These are phyloP conservation scores for Hortaea werneckii DNA, from an alignment of 2,329 filamentous ascomycete genomes.

Conservation along the genomic window DNA sequence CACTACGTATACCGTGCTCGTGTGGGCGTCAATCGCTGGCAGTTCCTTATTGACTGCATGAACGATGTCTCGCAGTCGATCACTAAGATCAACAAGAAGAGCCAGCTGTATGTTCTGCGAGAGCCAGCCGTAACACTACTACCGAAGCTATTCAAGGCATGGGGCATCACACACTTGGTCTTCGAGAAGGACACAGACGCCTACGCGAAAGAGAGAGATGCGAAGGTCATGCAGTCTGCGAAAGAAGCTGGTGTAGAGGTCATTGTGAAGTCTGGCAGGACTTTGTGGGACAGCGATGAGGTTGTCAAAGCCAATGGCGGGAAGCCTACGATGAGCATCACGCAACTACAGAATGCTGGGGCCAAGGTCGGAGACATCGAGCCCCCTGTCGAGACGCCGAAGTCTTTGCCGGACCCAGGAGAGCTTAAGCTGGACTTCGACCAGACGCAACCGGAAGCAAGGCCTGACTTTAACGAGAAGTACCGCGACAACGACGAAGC, in stretches of 20 bases:
- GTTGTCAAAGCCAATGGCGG: conserved; percentile 55
- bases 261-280: conserved; percentile 54
- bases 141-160: conserved; percentile 61
- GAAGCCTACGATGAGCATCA: conserved; percentile 66
- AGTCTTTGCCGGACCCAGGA: conserved; percentile 53
- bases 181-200: conserved; percentile 72
- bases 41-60: conserved; percentile 67
- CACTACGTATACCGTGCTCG: conserved; percentile 67
- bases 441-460: conserved; percentile 41
- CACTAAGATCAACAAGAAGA: conserved; percentile 57
- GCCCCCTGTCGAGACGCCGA: conserved; percentile 51
- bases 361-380: conserved; percentile 53
- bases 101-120: conserved; percentile 60
- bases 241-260: conserved; percentile 57
- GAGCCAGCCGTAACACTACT: conserved; percentile 63
- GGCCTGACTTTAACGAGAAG: conserved; percentile 51
- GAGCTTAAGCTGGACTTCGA: conserved; percentile 49
- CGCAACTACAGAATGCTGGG: conserved; percentile 53
- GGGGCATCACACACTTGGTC: conserved; percentile 65
- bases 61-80: conserved; percentile 58
- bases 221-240: conserved; percentile 48
- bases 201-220: conserved; percentile 57
- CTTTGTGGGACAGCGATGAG: conserved; percentile 63
- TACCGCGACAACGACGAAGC: conserved; percentile 45
- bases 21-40: conserved; percentile 63